Percentiles rank a stretch among this genome's conserved stretches.
These are phyloP conservation scores for Yarrowia deformans DNA, from an alignment of 805 yeast genomes.

Conservation along the genomic window DNA sequence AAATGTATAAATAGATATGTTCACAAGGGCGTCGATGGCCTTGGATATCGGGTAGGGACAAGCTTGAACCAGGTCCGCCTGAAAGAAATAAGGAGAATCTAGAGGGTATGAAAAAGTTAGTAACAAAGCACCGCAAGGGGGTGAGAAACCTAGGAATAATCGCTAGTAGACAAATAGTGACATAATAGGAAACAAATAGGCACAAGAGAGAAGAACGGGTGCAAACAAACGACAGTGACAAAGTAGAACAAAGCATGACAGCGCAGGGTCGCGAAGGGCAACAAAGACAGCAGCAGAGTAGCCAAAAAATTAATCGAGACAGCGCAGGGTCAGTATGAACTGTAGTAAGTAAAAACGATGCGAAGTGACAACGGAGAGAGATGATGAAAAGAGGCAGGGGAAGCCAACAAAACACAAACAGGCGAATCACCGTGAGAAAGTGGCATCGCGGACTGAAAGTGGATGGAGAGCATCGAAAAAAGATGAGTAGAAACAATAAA, in stretches of 20 bases:
- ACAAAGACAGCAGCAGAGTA: background rate
- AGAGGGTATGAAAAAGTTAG: constrained; percentile 15
- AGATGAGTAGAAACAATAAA: background rate
- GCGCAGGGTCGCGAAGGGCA: constrained; percentile 5
- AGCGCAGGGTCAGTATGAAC: constrained; percentile 23
- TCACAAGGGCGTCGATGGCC: constrained; percentile 20
- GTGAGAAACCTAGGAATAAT: constrained; percentile 25
- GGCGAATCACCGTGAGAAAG: background rate
- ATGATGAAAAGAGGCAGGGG: no score
- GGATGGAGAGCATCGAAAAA: constrained; percentile 1
- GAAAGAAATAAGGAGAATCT: constrained; percentile 7
- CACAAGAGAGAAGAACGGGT: constrained; percentile 11
- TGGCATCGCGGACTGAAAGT: constrained; percentile 7
- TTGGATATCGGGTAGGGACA: constrained; percentile 25
- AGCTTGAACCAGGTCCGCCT: background rate
- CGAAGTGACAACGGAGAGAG: constrained; percentile 4
- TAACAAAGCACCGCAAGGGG: constrained; percentile 18
- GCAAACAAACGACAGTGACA: constrained; percentile 9
- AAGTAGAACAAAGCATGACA: constrained; percentile 6
- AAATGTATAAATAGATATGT: background rate
- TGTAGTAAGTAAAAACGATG: constrained; percentile 10
- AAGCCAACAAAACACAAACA: constrained; percentile 2
- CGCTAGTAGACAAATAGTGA: constrained; percentile 6
- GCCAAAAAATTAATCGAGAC: constrained; percentile 17
- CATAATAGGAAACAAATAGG: constrained; percentile 7